Base-by-base conservation (phyloP, 2,329 filamentous ascomycete species). In the Paradendryphiella salina region DNA sequence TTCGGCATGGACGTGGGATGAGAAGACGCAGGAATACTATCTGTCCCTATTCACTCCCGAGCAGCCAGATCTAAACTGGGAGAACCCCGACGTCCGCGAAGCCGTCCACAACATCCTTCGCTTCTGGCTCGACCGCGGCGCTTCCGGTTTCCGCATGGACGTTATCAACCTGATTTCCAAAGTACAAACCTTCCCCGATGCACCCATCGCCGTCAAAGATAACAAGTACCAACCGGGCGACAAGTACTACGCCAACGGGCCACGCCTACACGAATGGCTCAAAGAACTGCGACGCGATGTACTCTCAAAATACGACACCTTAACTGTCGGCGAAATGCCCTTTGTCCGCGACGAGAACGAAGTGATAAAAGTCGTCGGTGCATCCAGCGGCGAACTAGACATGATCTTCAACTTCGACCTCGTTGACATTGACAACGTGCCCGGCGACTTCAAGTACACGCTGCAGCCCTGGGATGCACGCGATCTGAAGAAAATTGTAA, bases 61-160 rank as follows among this genome's bases (percentile, higher is more conserved):
- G 56, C 89, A 93, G 66, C 89, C 90, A 0, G 90, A 94, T 63
- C 77, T 94, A 4, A 94, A 94, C 72, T 94, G 89, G 88, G 87
- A 92, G 63, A 88, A 86, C 45, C 78, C 79, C 0, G 82, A 80
- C 5, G 82, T 88, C 0, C 80, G 88, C 14, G 76, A 81, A 21
- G 89, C 88, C 0, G 84, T 92, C 1, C 87, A 90, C 65, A 78
- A 86, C 17, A 79, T 88, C 3, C 86, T 92, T 77, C 80, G 82
- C 21, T 94, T 92, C 70, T 95, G 90, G 90, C 81, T 94, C 1
- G 78, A 88, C 41, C 82, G 83, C 29, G 89, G 89, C 1, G 84
- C 85, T 0, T 71, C 73, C 2, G 76, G 75, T 13, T 78, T 77
- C 60, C 69, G 76, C 17, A 73, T 74, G 64, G 72, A 74, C 42